Evolutionary conservation across 257 asterid species (phyloP).

Genomic region (Primulina tabacum): DNA sequence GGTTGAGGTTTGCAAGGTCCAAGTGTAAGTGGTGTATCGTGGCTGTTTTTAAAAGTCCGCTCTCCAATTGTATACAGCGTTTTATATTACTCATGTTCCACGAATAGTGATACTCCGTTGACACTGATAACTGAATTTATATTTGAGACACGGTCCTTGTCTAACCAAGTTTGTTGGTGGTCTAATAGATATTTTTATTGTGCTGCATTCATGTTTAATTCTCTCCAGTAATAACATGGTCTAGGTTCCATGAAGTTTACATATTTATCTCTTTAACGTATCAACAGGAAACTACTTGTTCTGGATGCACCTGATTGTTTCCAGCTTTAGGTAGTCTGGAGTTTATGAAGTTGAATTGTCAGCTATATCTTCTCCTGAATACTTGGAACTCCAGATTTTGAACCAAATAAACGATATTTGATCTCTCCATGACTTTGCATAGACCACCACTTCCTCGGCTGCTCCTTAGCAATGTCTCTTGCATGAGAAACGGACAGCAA

Average conservation of each 20-base stretch:
- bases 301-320: conserved; percentile 6
- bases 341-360: neutral
- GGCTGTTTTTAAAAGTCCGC: neutral
- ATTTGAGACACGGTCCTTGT: neutral
- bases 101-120: too few relatives aligned
- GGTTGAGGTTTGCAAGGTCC: too few relatives aligned
- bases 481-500: conserved; percentile 93
- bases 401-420: neutral
- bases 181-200: neutral
- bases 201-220: neutral
- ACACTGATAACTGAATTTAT: neutral
- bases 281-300: conserved; percentile 14
- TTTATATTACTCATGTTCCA: too few relatives aligned
- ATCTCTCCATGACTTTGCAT: conserved; percentile 42
- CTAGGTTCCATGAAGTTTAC: neutral
- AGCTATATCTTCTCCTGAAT: neutral
- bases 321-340: neutral
- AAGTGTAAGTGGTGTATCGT: neutral
- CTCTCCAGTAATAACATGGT: neutral
- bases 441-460: conserved; percentile 70
- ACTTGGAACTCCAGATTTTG: neutral
- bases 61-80: neutral
- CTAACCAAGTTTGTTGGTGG: neutral
- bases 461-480: conserved; percentile 67
- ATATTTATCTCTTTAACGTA: neutral